These are phyloP conservation scores for Delphinella strobiligena DNA, from an alignment of 2,329 filamentous ascomycete genomes.

Conservation along the genomic window DNA sequence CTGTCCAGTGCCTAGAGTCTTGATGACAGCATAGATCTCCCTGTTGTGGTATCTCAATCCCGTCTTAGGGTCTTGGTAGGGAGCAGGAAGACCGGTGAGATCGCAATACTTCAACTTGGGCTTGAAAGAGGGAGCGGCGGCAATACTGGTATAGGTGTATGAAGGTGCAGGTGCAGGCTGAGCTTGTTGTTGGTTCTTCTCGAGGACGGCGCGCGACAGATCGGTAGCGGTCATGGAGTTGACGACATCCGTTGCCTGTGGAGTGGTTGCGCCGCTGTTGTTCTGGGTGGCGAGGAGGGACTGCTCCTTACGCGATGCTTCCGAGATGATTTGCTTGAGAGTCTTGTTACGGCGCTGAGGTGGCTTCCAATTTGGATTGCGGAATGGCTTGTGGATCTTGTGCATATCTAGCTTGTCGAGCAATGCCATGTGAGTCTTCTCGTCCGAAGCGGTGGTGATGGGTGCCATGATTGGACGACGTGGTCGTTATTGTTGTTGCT, in stretches of 20 bases:
- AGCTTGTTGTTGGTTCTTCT: slow-evolving; percentile 49
- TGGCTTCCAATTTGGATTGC: slow-evolving; percentile 80
- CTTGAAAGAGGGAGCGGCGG: slow-evolving; percentile 76
- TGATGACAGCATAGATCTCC: slow-evolving; percentile 79
- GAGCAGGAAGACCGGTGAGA: slow-evolving; percentile 81
- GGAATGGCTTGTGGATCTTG: slow-evolving; percentile 75
- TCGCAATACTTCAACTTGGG: slow-evolving; percentile 85
- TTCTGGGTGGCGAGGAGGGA: slow-evolving; percentile 66
- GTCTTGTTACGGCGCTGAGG: slow-evolving; percentile 97
- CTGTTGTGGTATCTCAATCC: slow-evolving; percentile 83
- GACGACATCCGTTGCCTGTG: slow-evolving; percentile 34
- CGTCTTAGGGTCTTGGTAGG: slow-evolving; percentile 92
- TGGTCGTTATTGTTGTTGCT: no score
- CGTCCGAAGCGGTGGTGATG: slow-evolving; percentile 60
- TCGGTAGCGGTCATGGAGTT: slow-evolving; percentile 64
- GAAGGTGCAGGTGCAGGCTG: slow-evolving; percentile 43
- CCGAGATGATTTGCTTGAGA: slow-evolving; percentile 88
- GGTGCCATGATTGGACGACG: slow-evolving; percentile 47
- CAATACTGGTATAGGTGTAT: slow-evolving; percentile 87
- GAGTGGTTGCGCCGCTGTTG: slow-evolving; percentile 69
- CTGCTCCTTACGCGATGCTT: slow-evolving; percentile 80
- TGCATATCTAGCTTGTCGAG: slow-evolving; percentile 89
- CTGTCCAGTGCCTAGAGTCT: slow-evolving; percentile 66
- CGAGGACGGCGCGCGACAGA: slow-evolving; percentile 75
- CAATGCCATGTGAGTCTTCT: slow-evolving; percentile 67